Evolutionary conservation across 148 eudicot species (phyloP).

Genomic region (Rhododendron vialii): DNA sequence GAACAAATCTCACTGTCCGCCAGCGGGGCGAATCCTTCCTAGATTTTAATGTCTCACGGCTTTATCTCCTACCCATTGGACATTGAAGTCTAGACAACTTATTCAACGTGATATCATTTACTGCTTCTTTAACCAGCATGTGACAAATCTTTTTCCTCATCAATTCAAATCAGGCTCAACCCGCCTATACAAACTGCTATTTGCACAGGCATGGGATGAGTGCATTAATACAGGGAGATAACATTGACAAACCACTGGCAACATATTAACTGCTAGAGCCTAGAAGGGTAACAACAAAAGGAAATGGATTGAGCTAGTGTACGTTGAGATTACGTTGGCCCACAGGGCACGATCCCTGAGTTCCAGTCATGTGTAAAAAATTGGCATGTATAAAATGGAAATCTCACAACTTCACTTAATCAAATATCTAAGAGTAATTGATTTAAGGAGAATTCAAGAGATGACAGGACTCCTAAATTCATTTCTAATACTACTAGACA

Average conservation of each 20-base stretch:
- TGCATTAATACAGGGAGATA: background rate
- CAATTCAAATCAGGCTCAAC: background rate
- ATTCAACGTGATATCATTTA: slow-evolving; percentile 1
- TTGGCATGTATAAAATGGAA: background rate
- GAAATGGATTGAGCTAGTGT: background rate
- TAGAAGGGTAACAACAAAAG: background rate
- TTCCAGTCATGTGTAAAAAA: background rate
- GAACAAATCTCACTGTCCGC: background rate
- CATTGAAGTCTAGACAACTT: background rate
- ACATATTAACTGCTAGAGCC: background rate
- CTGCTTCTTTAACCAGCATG: background rate
- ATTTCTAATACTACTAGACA: background rate
- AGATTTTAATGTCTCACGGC: background rate
- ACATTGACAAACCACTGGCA: background rate
- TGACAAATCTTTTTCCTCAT: background rate
- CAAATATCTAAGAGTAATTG: background rate
- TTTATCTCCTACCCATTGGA: background rate
- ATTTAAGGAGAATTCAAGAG: background rate
- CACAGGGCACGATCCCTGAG: background rate
- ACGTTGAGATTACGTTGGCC: background rate
- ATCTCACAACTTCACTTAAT: background rate
- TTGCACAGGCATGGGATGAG: background rate
- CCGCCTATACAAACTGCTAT: background rate
- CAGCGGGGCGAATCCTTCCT: background rate
- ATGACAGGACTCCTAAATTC: background rate